Evolutionary conservation across 768 basidiomycete genomes (phyloP).

Genomic region (Hygrophoropsis aurantiaca): DNA sequence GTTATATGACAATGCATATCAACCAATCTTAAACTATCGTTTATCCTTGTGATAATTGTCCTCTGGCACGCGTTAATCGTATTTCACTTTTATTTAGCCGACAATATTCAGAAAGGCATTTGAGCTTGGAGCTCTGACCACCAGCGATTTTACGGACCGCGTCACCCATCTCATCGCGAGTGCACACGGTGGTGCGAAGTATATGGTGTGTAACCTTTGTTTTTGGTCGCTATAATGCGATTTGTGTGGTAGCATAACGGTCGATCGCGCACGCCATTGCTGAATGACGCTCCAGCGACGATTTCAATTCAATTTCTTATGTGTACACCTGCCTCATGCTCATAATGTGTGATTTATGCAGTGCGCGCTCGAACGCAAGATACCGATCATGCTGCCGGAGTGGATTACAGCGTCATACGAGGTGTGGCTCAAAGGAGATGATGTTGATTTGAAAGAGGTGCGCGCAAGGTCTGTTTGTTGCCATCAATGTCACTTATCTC

Average conservation of each 20-base stretch:
- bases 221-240: not conserved
- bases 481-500: not conserved
- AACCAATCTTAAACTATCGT: not conserved
- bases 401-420: conserved; percentile 78
- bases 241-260: not conserved
- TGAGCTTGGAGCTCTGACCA: conserved; percentile 75
- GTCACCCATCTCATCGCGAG: conserved; percentile 87
- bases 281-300: too few species aligned
- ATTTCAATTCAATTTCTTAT: too few species aligned
- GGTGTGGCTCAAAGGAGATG: conserved; percentile 78
- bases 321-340: not conserved
- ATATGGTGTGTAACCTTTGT: conserved; percentile 50
- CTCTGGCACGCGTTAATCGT: too few species aligned
- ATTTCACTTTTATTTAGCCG: too few species aligned
- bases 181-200: conserved; percentile 84
- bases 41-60: not conserved
- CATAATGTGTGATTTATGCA: conserved; percentile 27
- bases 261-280: too few species aligned
- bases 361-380: conserved; percentile 80
- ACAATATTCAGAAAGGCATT: conserved; percentile 72
- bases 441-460: conserved; percentile 68
- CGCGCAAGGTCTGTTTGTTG: conserved; percentile 14
- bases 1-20: not conserved
- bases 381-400: conserved; percentile 74
- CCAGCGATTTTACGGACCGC: conserved; percentile 74